These are phyloP conservation scores for Cladophialophora yegresii DNA, from an alignment of 2,329 filamentous ascomycete species.

Conservation along the genomic window DNA sequence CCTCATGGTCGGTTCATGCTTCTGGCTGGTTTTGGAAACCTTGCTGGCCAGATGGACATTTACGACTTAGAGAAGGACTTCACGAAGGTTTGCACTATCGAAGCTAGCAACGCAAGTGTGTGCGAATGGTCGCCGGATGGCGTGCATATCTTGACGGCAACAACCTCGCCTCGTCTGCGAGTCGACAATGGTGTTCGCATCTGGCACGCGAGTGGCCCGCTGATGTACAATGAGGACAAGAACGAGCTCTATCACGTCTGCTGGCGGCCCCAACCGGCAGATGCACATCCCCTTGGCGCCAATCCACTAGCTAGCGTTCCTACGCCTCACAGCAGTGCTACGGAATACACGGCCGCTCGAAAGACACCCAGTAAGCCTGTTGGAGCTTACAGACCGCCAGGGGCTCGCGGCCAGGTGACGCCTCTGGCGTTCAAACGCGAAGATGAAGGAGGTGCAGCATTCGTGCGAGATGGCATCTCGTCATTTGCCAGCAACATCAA, in stretches of 20 bases:
- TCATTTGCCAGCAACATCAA: conserved; percentile 65
- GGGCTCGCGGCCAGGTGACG: conserved; percentile 83
- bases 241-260: conserved; percentile 86
- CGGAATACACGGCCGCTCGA: conserved; percentile 76
- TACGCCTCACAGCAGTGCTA: conserved; percentile 76
- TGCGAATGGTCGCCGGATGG: conserved; percentile 98
- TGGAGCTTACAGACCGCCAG: conserved; percentile 94
- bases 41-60: conserved; percentile 95
- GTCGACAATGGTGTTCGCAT: conserved; percentile 96
- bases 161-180: conserved; percentile 88
- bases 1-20: conserved; percentile 90
- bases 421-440: conserved; percentile 96
- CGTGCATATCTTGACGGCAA: conserved; percentile 94
- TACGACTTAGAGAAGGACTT: conserved; percentile 96
- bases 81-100: conserved; percentile 86
- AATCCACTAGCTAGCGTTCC: conserved; percentile 71
- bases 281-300: conserved; percentile 64
- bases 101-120: conserved; percentile 91
- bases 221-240: conserved; percentile 97
- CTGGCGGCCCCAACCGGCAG: conserved; percentile 76
- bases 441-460: conserved; percentile 90
- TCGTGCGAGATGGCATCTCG: conserved; percentile 75
- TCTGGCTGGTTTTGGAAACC: conserved; percentile 94
- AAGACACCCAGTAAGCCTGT: conserved; percentile 96
- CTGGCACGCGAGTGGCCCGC: conserved; percentile 83